phyloP scores from a whole-genome alignment of 805 yeast species.

The Alloascoidea hylecoeti region DNA sequence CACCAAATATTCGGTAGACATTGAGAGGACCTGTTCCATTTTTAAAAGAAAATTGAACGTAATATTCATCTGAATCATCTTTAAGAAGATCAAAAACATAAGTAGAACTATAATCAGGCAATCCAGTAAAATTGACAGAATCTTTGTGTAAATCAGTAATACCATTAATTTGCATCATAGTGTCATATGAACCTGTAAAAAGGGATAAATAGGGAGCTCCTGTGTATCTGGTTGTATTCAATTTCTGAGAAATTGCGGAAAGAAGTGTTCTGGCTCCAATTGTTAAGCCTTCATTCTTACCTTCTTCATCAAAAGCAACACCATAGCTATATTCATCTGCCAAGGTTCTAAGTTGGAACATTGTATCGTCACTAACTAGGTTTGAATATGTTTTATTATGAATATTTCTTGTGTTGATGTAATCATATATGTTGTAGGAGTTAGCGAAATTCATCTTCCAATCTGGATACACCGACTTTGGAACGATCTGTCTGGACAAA shows the following conservation, averaged over 20 bases:
- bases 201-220: constrained; percentile 23
- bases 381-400: constrained; percentile 25
- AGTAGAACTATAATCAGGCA: constrained; percentile 32
- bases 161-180: constrained; percentile 26
- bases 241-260: constrained; percentile 19
- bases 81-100: constrained; percentile 26
- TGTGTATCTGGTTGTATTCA: constrained; percentile 20
- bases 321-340: constrained; percentile 26
- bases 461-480: constrained; percentile 11
- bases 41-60: constrained; percentile 28
- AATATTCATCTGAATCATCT: constrained; percentile 13
- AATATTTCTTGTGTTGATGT: constrained; percentile 23
- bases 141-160: constrained; percentile 19
- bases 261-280: constrained; percentile 28
- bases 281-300: constrained; percentile 16
- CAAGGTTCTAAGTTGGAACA: constrained; percentile 19
- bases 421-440: constrained; percentile 26
- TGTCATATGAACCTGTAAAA: constrained; percentile 30
- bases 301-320: constrained; percentile 18
- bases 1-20: constrained; percentile 24
- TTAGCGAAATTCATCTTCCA: constrained; percentile 22
- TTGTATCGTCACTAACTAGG: constrained; percentile 17
- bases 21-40: constrained; percentile 28
- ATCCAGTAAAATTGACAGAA: constrained; percentile 25
- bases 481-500: constrained; percentile 15